Evolutionary conservation across 2,329 filamentous ascomycete genomes (phyloP).

Genomic region (Ophiostoma tasmaniense): DNA sequence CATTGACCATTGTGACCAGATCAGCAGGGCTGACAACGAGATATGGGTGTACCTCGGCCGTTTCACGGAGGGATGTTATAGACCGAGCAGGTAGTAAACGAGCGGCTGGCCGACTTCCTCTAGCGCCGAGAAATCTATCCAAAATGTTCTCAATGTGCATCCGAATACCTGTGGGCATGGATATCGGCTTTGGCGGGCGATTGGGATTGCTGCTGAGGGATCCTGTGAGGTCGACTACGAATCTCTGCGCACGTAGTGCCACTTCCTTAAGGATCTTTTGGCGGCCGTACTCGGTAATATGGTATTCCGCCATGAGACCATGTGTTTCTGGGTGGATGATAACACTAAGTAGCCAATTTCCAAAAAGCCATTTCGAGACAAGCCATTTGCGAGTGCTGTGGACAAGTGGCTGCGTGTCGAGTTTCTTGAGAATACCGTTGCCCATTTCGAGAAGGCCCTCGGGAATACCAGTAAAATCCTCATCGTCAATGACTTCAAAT

Average conservation of each 20-base stretch:
- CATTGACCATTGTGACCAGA: conserved; percentile 69
- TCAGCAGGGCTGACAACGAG: conserved; percentile 73
- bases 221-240: conserved; percentile 63
- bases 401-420: conserved; percentile 52
- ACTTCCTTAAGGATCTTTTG: conserved; percentile 75
- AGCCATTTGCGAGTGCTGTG: conserved; percentile 74
- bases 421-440: conserved; percentile 69
- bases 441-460: conserved; percentile 76
- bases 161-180: conserved; percentile 55
- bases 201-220: conserved; percentile 12
- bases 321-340: conserved; percentile 82
- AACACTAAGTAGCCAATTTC: conserved; percentile 73
- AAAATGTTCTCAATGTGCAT: conserved; percentile 65
- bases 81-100: conserved; percentile 63
- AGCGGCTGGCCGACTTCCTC: conserved; percentile 40
- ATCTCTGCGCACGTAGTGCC: conserved; percentile 67
- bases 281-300: conserved; percentile 83
- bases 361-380: conserved; percentile 86
- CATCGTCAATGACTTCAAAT: conserved; percentile 79
- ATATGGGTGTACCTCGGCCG: conserved; percentile 70
- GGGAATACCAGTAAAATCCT: conserved; percentile 76
- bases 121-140: conserved; percentile 50
- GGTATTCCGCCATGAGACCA: conserved; percentile 75
- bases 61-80: conserved; percentile 64
- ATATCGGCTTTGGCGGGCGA: conserved; percentile 36